Evolutionary conservation across 345 rosid species (phyloP).

Genomic region (Aethionema arabicum): DNA sequence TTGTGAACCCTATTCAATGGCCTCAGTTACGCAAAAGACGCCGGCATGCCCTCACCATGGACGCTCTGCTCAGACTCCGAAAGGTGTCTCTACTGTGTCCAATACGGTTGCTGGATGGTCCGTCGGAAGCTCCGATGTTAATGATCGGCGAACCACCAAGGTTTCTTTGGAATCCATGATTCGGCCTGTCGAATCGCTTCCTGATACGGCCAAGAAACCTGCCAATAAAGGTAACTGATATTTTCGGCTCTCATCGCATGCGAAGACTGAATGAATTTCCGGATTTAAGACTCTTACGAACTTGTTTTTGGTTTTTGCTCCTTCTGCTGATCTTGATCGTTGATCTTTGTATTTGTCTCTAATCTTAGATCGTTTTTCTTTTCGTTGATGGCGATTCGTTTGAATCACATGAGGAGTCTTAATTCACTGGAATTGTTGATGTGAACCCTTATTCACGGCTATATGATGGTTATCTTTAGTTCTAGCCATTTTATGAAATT

Average conservation of each 20-base stretch:
- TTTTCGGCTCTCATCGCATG: background rate
- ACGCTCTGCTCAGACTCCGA: slow-evolving; percentile 38
- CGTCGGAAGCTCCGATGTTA: slow-evolving; percentile 25
- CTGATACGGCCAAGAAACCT: slow-evolving; percentile 53
- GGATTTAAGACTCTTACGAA: background rate
- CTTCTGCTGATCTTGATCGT: slow-evolving; percentile 1
- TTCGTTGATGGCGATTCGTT: background rate
- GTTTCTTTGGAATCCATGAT: slow-evolving; percentile 47
- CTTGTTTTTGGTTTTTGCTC: slow-evolving; percentile 2
- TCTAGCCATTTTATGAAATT: background rate
- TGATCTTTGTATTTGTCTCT: background rate
- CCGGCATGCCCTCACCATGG: slow-evolving; percentile 47
- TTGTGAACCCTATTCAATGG: slow-evolving; percentile 89
- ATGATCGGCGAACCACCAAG: slow-evolving; percentile 45
- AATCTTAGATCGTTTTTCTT: slow-evolving; percentile 3
- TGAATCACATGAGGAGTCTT: slow-evolving; percentile 1
- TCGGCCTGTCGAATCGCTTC: slow-evolving; percentile 63
- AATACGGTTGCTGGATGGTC: slow-evolving; percentile 46
- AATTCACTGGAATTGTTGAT: slow-evolving; percentile 13
- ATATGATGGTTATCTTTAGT: background rate
- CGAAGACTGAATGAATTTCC: background rate
- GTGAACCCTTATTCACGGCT: too few relatives aligned
- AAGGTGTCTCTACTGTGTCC: slow-evolving; percentile 37
- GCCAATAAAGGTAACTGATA: slow-evolving; percentile 50
- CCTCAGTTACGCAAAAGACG: slow-evolving; percentile 88